Base-by-base conservation (phyloP, 2,329 filamentous ascomycete species). In the Botrytis paeoniae region DNA sequence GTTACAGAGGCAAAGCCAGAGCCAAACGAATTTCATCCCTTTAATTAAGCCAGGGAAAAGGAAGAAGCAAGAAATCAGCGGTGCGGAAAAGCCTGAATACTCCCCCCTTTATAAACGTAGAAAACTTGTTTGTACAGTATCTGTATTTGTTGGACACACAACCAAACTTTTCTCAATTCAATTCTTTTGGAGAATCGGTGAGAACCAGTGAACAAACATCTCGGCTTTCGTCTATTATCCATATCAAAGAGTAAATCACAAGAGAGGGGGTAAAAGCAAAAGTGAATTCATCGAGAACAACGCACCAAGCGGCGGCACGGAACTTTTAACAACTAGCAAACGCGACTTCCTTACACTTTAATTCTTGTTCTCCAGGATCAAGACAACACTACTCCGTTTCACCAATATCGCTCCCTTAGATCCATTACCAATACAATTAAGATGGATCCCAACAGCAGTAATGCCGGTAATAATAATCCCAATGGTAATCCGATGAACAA, bases 401-500 rank as follows among this genome's bases (percentile, higher is more conserved):
- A 51, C 35, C 39, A 69, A 41, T 45, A 69, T 72, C 18, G 32
- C 29, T 60, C 41, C n/a, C 25, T 60, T 59, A 54, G 69, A 20
- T 57, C 43, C 29, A 57, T 32, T 48, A 29, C 54, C 29, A 59
- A 69, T 60, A 59, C 69, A 41, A n/a, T 41, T 35, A 73, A 70
- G 59, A 73, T 73, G 71, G 71, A 73, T 51, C 66, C 66, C 20
- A 73, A 73, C 59, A 64, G 71, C 59, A 70, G 61, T 73, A 68
- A 70, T 73, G 71, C 66, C 54, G 59, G 71, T 73, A 73, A 70
- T 37, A 63, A 43, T 60, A 72, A 69, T 8, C 41, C 54, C 54
- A 73, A 73, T 73, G 70, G 41, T 32, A 78, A 77, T 70, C 74
- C 70, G 45, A 75, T 76, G 71, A 75, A 74, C 69, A 80, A 79